A percentile compares a stretch with the other conserved stretches of the same genome.
These are phyloP conservation scores for Paracoccidioides lutzii DNA, from an alignment of 2,329 filamentous ascomycete genomes.

Conservation along the genomic window DNA sequence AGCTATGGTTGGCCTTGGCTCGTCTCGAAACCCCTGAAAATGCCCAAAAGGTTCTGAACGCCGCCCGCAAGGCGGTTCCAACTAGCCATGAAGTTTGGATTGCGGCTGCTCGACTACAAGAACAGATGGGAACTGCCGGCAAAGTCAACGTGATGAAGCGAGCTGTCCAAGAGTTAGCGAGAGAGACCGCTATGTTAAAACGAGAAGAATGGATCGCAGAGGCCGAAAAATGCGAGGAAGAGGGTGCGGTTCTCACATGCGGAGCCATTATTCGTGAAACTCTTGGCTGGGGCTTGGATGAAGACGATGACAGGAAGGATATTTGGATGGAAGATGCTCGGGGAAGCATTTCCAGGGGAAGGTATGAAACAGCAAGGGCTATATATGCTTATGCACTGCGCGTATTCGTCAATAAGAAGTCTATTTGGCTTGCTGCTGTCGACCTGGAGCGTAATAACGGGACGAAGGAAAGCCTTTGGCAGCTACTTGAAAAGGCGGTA, in stretches of 20 bases:
- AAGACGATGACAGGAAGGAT: constrained; percentile 91
- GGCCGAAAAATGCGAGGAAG: constrained; percentile 87
- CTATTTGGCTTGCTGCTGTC: constrained; percentile 78
- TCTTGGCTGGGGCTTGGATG: constrained; percentile 81
- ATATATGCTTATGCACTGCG: constrained; percentile 87
- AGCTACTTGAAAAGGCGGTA: constrained; percentile 81
- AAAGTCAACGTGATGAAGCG: constrained; percentile 91
- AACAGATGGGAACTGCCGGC: constrained; percentile 69
- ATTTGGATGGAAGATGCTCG: constrained; percentile 93
- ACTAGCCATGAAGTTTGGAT: constrained; percentile 96
- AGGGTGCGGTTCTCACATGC: constrained; percentile 76
- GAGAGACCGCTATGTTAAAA: constrained; percentile 91
- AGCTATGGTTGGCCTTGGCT: constrained; percentile 88
- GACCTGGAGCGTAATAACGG: constrained; percentile 87
- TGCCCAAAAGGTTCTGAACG: constrained; percentile 89
- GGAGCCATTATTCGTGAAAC: constrained; percentile 85
- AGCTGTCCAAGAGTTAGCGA: constrained; percentile 74
- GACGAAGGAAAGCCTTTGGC: constrained; percentile 66
- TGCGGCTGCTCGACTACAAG: constrained; percentile 76
- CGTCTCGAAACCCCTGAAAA: constrained; percentile 81
- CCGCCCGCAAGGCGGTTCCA: constrained; percentile 82
- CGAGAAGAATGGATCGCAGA: constrained; percentile 94
- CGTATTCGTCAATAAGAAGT: constrained; percentile 77
- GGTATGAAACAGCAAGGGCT: constrained; percentile 79
- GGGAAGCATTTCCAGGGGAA: constrained; percentile 63